Evolutionary conservation across 208 protist species (phyloP), one percentile per base, ranked within the genome.

Genomic region (Porcisia hertigi): DNA sequence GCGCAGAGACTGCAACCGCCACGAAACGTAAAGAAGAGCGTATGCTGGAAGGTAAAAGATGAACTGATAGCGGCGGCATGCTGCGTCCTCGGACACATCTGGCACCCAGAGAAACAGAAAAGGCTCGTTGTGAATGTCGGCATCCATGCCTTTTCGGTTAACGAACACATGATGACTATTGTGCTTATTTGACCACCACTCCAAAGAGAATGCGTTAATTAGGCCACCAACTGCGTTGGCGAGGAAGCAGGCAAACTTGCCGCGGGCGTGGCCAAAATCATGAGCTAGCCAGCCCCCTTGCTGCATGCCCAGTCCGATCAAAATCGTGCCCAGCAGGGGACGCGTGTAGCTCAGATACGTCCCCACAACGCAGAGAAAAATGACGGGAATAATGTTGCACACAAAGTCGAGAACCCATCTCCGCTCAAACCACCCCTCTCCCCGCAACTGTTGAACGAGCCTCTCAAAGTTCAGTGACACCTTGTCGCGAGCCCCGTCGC

Each of bases 171-270:
- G 92, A 87, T 96, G 92, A n/a, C 71, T 83, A 79, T 94, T 91
- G 86, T 94, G 92, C 78, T 94, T 96, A 74, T 92, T 75, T 52
- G 88, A 89, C 90, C 92, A 94, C 88, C 90, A 93, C 49, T 82
- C 72, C 16, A 88, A 71, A 16, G 88, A 93, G 69, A 95, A 92
- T 63, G 82, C 88, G 71, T 90, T 92, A 57, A 92, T 83, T 30
- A 88, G 53, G 14, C 86, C 89, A 18, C 85, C 87, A 34, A 90
- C 63, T 14, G 71, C 63, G 54, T 87, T 79, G 43, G 82, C 87
- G 41, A 96, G 80, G 49, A 87, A 83, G 60, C 77, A 77, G 66
- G 77, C 63, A 36, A 88, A 80, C 76, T 84, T 88, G 52, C 83
- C 87, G 20, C 87, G 83, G 11, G 80, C 88, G 77, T 93, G 88